Base-by-base conservation (phyloP, 2,329 filamentous ascomycete genomes). In the Aspergillus tubingensis region DNA sequence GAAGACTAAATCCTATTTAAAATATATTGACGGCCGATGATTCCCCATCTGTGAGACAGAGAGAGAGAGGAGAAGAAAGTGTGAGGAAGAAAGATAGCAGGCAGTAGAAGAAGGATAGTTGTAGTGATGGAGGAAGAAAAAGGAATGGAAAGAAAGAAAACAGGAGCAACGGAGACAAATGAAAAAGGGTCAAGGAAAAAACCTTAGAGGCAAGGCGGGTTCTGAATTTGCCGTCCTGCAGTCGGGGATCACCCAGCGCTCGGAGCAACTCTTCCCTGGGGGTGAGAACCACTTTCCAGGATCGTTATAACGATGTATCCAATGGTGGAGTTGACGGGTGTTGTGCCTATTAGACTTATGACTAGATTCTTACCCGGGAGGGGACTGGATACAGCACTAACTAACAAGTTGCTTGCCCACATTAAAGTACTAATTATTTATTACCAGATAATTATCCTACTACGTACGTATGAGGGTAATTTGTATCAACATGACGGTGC, bases 181-280 rank as follows among this genome's bases (percentile, higher is more conserved):
- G 50, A 48, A 54, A 59, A 50, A 56, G 44, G 21, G 23, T 21
- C 15, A 52, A 49, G 41, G 36, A 54, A 47, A 56, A 55, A 52
- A 21, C 15, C 41, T 36, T 52, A 50, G 23, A 61, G 58, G 53
- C 55, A 60, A 55, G 53, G 39, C 58, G 54, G 49, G 44, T 27
- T 50, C 44, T 54, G 59, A 62, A 51, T 60, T 62, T 63, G 59
- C 63, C 57, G 59, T 62, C 56, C 57, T 64, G 59, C 59, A 62
- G 36, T 51, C 38, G 13, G 25, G 32, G 32, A 25, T 54, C 38
- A 47, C 47, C 41, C 39, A 55, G n/a, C 43, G 30, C 52, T 49
- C 21, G 30, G 25, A 57, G 21, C 44, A 39, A 13, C 11, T 36
- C 44, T 51, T 51, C 36, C n/a, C 36, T 41, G 39, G 44, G 44